Evolutionary conservation across 306 rosid species (phyloP), one percentile per base, ranked within the genome.

Genomic region (Inga oerstediana): DNA sequence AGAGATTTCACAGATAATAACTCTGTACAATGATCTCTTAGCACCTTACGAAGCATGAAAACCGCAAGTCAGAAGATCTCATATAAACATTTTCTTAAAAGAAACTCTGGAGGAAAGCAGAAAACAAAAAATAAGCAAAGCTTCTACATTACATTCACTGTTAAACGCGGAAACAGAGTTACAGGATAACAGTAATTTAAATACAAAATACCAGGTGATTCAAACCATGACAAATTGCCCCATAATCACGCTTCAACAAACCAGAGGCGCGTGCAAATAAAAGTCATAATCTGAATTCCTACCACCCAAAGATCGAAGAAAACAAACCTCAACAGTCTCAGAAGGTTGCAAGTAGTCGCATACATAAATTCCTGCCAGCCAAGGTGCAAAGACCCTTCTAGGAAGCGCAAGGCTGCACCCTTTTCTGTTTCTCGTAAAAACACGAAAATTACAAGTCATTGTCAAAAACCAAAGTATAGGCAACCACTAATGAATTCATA

Each of bases 281-380:
- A 72, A 54, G 78, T 71, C 64, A 82, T 61, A 41, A 74, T 48
- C 46, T 51, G 56, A 62, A 59, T 3, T 34, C 39, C 64, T 76
- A 76, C 43, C 17, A 19, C 74, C 22, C 24, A 24, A 81, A 72
- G 7, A 32, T 30, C 32, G 64, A 19, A 69, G 17, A 82, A 44
- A 56, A 85, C 94, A 51, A 80, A 96, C 99, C 98, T 91, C 97
- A 56, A 89, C 80, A 11, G 96, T 87, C 84, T 96, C 98, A 20
- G 94, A 92, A 78, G 97, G 90, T 82, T 92, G 98, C 84, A 96
- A 81, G 86, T 96, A 92, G 90, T 96, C 99, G 75, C 98, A 95
- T 49, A 91, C 90, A 81, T 83, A 86, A 24, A 82, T 76, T 69
- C 89, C 92, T 27, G 82, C 92, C 87, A 95, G 80, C 99, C 99